Conservation (phyloP, 768 basidiomycete genomes). For the Rhizopogon vinicolor region DNA sequence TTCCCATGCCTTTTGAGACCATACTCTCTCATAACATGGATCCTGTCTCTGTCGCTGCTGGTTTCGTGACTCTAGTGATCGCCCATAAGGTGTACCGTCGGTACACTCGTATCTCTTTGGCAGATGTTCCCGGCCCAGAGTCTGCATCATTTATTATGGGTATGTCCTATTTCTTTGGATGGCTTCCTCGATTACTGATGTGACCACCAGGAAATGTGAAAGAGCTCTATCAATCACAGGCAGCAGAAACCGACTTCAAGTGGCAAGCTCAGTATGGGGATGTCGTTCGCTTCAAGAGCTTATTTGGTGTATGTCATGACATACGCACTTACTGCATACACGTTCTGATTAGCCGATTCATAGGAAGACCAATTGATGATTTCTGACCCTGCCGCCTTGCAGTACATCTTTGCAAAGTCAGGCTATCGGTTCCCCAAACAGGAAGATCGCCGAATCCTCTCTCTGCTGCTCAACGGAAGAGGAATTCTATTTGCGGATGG, state of each 20-base stretch:
- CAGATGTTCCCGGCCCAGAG: conserved; percentile 2
- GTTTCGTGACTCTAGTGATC: conserved; percentile 4
- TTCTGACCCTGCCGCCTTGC: conserved; percentile 42
- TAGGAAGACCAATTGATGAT: conserved; percentile 44
- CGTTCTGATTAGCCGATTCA: not conserved
- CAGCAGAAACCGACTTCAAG: conserved; percentile 12
- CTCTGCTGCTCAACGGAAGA: conserved; percentile 20
- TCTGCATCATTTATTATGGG: conserved; percentile 6
- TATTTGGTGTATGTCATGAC: conserved; percentile 6
- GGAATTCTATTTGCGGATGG: conserved; percentile 39
- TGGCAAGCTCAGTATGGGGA: conserved; percentile 14
- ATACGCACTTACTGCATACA: conserved; percentile 4
- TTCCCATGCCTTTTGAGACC: not conserved
- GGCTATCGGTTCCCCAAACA: conserved; percentile 40
- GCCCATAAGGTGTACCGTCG: conserved; percentile 1
- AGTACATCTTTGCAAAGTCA: conserved; percentile 35
- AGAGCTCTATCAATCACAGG: conserved; percentile 11
- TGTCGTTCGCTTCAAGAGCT: conserved; percentile 10
- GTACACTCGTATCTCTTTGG: not conserved
- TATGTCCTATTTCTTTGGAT: not conserved
- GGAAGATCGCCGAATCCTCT: conserved; percentile 15
- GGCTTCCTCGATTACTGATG: conserved; percentile 3
- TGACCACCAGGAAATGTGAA: conserved; percentile 5
- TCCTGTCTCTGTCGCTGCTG: not conserved
- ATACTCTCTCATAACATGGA: conserved; percentile 4